phyloP scores from a whole-genome alignment of 805 yeast genomes.

The Lipomyces anomalus region DNA sequence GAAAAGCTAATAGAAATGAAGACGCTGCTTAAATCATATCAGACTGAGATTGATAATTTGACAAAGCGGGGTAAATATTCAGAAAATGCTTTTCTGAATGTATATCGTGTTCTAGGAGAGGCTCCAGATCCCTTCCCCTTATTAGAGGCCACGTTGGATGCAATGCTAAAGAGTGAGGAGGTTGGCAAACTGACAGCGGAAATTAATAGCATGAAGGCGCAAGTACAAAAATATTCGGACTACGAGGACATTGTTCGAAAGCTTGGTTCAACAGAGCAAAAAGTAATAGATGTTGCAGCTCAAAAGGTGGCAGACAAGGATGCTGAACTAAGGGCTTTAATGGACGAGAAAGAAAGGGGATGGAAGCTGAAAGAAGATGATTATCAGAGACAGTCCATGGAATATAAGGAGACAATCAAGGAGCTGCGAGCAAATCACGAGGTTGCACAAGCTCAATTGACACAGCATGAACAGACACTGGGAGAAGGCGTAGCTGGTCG shows the following conservation, averaged over 20 bases:
- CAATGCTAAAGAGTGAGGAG: slow-evolving; percentile 53
- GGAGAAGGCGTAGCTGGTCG: slow-evolving; percentile 26
- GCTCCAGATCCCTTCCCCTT: slow-evolving; percentile 91
- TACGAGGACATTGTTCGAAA: slow-evolving; percentile 69
- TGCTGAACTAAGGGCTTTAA: slow-evolving; percentile 57
- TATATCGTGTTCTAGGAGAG: slow-evolving; percentile 73
- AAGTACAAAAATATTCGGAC: slow-evolving; percentile 62
- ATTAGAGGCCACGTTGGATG: slow-evolving; percentile 61
- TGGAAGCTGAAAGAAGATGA: slow-evolving; percentile 59
- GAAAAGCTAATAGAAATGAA: slow-evolving; percentile 64
- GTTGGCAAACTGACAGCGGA: slow-evolving; percentile 48
- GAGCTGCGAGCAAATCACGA: slow-evolving; percentile 62
- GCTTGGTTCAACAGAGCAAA: slow-evolving; percentile 54
- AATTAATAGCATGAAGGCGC: slow-evolving; percentile 42
- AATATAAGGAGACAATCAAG: slow-evolving; percentile 50
- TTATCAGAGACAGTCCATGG: slow-evolving; percentile 45
- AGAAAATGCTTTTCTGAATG: slow-evolving; percentile 66
- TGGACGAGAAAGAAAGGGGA: slow-evolving; percentile 68
- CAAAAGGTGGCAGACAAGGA: slow-evolving; percentile 63
- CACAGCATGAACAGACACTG: slow-evolving; percentile 16
- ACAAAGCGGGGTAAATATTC: slow-evolving; percentile 71
- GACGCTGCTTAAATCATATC: slow-evolving; percentile 67
- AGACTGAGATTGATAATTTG: slow-evolving; percentile 76
- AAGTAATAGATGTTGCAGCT: slow-evolving; percentile 49
- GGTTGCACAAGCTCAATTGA: slow-evolving; percentile 54